Evolutionary conservation across 1,284 basidiomycete species (phyloP).

Genomic region (Prillingera fragicola): DNA sequence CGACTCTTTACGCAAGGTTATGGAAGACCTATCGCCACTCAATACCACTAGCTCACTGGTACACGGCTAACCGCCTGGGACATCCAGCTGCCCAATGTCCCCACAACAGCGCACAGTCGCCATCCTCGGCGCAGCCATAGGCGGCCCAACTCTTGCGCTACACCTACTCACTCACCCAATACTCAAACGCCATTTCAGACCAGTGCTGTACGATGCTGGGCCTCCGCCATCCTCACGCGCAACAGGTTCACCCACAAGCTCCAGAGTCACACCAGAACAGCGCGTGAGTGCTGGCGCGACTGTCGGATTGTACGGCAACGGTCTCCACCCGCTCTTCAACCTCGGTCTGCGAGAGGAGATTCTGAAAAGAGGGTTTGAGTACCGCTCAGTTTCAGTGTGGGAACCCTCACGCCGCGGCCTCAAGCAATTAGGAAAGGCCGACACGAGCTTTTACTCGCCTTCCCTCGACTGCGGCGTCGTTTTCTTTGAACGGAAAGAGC

Average conservation of each 20-base stretch:
- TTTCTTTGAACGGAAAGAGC: constrained; percentile 1
- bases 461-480: background rate
- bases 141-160: background rate
- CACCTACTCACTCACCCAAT: background rate
- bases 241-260: background rate
- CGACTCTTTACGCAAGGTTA: too few species aligned
- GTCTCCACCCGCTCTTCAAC: background rate
- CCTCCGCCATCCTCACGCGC: background rate
- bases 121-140: background rate
- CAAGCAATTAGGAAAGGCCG: background rate
- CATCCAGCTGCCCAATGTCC: too few species aligned
- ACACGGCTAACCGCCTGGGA: too few species aligned
- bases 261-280: too few species aligned
- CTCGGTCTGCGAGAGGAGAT: background rate
- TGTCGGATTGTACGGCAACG: background rate
- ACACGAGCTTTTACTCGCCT: background rate
- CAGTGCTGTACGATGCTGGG: background rate
- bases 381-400: background rate
- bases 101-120: constrained; percentile 1
- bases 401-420: background rate
- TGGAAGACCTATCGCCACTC: too few species aligned
- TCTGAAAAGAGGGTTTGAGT: background rate
- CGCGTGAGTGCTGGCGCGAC: background rate
- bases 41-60: too few species aligned
- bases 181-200: background rate